phyloP scores from a whole-genome alignment of 495 filamentous ascomycete species.

The Copromyces sp. region DNA sequence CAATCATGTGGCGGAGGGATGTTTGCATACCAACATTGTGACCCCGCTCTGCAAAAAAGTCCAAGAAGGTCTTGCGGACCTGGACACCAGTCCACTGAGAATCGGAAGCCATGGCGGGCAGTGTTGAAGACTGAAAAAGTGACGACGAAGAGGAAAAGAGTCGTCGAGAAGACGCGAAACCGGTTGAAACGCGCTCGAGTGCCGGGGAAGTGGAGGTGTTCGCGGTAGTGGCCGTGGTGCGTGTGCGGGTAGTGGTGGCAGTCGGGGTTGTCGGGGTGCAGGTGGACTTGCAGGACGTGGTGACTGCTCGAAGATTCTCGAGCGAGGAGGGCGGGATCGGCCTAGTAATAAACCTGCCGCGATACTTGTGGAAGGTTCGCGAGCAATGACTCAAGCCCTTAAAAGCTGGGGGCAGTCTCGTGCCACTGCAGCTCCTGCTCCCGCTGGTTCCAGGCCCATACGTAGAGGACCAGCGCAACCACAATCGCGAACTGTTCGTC shows the following conservation, averaged over 20 bases:
- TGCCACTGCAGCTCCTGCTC: conserved; percentile 10
- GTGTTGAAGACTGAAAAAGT: conserved; percentile 13
- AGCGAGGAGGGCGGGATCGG: conserved; percentile 17
- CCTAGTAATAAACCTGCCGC: conserved; percentile 14
- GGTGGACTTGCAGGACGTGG: conserved; percentile 7
- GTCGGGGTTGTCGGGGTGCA: conserved; percentile 2
- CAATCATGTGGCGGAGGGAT: background rate
- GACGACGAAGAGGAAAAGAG: background rate
- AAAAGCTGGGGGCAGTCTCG: conserved; percentile 22
- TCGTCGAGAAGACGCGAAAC: background rate
- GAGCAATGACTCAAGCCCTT: conserved; percentile 29
- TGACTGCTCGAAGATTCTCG: conserved; percentile 28
- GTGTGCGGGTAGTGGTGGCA: background rate
- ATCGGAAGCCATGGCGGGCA: conserved; percentile 30
- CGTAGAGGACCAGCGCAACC: conserved; percentile 8
- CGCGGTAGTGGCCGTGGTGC: background rate
- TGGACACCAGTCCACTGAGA: conserved; percentile 52
- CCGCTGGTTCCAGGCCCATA: conserved; percentile 8
- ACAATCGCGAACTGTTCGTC: conserved; percentile 1
- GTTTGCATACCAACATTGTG: conserved; percentile 42
- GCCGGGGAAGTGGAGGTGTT: background rate
- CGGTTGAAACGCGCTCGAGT: background rate
- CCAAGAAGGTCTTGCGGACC: conserved; percentile 69
- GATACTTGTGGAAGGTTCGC: conserved; percentile 26
- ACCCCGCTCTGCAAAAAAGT: conserved; percentile 68